phyloP scores from a whole-genome alignment of 1,284 basidiomycete genomes.

The Coniferiporia weirii region DNA sequence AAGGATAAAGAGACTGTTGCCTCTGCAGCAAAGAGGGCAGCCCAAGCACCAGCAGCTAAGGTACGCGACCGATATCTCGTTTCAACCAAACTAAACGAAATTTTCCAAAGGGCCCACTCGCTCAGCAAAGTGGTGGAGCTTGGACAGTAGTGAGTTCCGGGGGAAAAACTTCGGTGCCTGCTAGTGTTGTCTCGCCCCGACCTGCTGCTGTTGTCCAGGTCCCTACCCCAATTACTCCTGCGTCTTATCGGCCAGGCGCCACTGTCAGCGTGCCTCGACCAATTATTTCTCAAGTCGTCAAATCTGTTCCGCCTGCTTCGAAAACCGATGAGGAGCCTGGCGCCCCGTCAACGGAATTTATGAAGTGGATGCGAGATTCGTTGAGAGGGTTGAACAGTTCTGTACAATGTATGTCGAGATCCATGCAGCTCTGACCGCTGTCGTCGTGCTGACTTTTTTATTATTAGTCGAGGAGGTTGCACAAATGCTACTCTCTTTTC shows the following conservation, averaged over 20 bases:
- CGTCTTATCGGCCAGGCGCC: slow-evolving; percentile 22
- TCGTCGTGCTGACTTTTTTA: slow-evolving; percentile 7
- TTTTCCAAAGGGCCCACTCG: not conserved
- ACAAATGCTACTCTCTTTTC: slow-evolving; percentile 87
- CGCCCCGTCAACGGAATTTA: slow-evolving; percentile 81
- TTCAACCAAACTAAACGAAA: slow-evolving; percentile 6
- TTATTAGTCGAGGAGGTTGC: slow-evolving; percentile 85
- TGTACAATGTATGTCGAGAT: slow-evolving; percentile 62
- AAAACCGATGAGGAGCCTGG: slow-evolving; percentile 56
- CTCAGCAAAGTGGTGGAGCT: slow-evolving; percentile 41
- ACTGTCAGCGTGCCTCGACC: slow-evolving; percentile 32
- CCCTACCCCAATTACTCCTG: slow-evolving; percentile 13
- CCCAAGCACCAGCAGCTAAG: slow-evolving; percentile 77
- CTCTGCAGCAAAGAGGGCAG: slow-evolving; percentile 59
- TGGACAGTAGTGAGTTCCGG: slow-evolving; percentile 86
- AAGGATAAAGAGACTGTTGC: slow-evolving; percentile 56
- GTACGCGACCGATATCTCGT: slow-evolving; percentile 33
- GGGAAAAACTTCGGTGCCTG: slow-evolving; percentile 50
- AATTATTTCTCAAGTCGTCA: slow-evolving; percentile 26
- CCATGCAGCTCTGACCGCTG: not conserved
- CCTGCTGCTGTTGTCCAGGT: slow-evolving; percentile 28
- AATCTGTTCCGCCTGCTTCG: slow-evolving; percentile 32
- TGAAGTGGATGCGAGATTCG: slow-evolving; percentile 87
- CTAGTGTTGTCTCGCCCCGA: slow-evolving; percentile 26
- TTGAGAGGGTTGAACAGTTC: slow-evolving; percentile 80